Percentiles rank a stretch among this genome's conserved stretches.
Evolutionary conservation across 371 early-diverging fungal species (phyloP).

Genomic region (Rhizoclosmatium hyalinum): DNA sequence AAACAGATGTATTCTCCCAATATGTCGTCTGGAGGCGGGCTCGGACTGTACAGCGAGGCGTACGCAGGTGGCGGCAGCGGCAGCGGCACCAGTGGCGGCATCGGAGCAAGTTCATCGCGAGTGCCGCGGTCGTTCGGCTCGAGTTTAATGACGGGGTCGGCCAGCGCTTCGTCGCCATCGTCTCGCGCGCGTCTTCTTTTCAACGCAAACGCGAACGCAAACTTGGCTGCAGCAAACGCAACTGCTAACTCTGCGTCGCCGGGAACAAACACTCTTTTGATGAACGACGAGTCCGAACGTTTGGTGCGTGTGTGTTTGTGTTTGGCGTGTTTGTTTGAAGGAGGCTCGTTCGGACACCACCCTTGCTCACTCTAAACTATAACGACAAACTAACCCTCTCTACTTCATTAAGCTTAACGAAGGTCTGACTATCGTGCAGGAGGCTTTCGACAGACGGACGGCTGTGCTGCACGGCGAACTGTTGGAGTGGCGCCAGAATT

Average conservation of each 20-base stretch:
- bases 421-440: slow-evolving; percentile 41
- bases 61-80: too few relatives aligned
- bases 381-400: background rate
- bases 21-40: too few relatives aligned
- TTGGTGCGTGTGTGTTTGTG: slow-evolving; percentile 8
- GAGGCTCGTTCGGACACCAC: background rate
- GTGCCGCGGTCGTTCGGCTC: too few relatives aligned
- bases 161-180: too few relatives aligned
- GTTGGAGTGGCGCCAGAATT: slow-evolving; percentile 39
- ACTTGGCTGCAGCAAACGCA: too few relatives aligned
- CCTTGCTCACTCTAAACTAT: background rate
- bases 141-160: too few relatives aligned
- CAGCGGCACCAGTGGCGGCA: too few relatives aligned
- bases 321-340: background rate
- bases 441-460: slow-evolving; percentile 41
- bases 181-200: too few relatives aligned
- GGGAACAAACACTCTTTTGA: background rate
- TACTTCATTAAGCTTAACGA: slow-evolving; percentile 34
- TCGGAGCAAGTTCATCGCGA: too few relatives aligned
- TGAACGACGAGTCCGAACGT: slow-evolving; percentile 30
- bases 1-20: background rate
- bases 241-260: background rate
- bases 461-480: slow-evolving; percentile 36
- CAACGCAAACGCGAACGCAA: too few relatives aligned
- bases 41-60: too few relatives aligned